These are phyloP conservation scores for Ilex paraguariensis DNA, from an alignment of 305 asterid genomes.

Conservation along the genomic window DNA sequence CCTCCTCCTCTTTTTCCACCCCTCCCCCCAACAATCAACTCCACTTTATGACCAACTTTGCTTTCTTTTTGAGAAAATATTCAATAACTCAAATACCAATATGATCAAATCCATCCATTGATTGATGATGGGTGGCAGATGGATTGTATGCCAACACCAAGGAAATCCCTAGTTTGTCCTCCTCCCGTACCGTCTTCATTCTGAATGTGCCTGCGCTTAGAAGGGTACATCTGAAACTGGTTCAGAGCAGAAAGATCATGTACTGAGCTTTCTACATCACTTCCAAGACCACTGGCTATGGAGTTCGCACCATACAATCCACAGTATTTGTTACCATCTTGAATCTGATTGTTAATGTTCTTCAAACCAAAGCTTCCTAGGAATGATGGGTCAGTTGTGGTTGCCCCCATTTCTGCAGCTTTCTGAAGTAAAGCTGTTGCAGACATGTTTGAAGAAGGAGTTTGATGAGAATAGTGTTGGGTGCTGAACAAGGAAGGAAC, in stretches of 20 bases:
- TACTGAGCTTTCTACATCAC: conserved; percentile 39
- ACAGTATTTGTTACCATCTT: conserved; percentile 32
- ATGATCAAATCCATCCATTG: conserved; percentile 73
- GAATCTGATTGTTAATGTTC: conserved; percentile 13
- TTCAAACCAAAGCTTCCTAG: conserved; percentile 43
- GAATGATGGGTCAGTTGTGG: conserved; percentile 42
- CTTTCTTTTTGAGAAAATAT: conserved; percentile 1
- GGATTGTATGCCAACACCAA: conserved; percentile 58
- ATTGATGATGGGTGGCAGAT: conserved; percentile 71
- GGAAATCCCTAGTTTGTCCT: conserved; percentile 61
- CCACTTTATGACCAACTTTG: conserved; percentile 28
- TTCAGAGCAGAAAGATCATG: conserved; percentile 25
- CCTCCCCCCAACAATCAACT: conserved; percentile 9
- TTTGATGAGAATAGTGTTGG: conserved; percentile 30
- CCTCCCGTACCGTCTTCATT: conserved; percentile 25
- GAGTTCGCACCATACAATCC: conserved; percentile 44
- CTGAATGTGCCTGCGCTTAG: conserved; percentile 25
- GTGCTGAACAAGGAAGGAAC: conserved; percentile 58
- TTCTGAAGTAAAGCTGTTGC: conserved; percentile 90
- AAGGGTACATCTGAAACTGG: conserved; percentile 47
- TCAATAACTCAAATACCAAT: conserved; percentile 3
- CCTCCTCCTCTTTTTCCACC: conserved; percentile 1
- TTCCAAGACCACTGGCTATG: conserved; percentile 25
- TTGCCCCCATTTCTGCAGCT: conserved; percentile 74
- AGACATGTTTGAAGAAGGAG: conserved; percentile 42